Evolutionary conservation across 331 rosid genomes (phyloP).

Genomic region (Malus hybrid): DNA sequence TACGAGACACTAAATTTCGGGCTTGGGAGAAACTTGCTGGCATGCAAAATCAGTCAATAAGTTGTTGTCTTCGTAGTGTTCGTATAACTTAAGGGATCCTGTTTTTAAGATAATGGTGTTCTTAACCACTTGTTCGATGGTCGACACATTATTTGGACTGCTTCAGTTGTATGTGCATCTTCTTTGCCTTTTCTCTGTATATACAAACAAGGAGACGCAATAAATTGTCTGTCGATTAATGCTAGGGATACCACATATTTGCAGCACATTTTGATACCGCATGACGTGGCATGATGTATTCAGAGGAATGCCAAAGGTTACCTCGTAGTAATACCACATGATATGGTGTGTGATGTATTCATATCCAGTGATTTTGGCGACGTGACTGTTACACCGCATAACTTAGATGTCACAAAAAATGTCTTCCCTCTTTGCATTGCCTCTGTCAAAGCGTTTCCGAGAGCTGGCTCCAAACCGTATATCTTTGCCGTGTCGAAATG

Average conservation of each 20-base stretch:
- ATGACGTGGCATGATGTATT: too few species aligned
- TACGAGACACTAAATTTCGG: neutral
- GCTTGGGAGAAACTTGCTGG: neutral
- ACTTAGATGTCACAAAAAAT: conserved; percentile 72
- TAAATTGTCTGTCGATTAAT: neutral
- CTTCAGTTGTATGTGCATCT: neutral
- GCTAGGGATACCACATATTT: too few species aligned
- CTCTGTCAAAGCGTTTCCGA: conserved; percentile 53
- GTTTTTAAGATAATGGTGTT: neutral
- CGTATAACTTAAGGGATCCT: neutral
- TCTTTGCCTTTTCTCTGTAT: neutral
- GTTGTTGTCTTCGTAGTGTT: neutral
- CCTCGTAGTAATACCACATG: too few species aligned
- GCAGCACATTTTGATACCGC: too few species aligned
- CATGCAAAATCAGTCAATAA: neutral
- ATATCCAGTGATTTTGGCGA: too few species aligned
- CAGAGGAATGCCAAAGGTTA: too few species aligned
- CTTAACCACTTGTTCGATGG: neutral
- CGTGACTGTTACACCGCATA: conserved; percentile 19
- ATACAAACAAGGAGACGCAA: neutral
- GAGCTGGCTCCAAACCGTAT: conserved; percentile 72
- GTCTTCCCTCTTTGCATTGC: conserved; percentile 56
- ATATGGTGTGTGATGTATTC: too few species aligned
- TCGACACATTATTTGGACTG: neutral
- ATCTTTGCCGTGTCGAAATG: conserved; percentile 87